These are phyloP conservation scores for Paraglomus occultum DNA, from an alignment of 192 early-diverging fungal genomes.

Conservation along the genomic window DNA sequence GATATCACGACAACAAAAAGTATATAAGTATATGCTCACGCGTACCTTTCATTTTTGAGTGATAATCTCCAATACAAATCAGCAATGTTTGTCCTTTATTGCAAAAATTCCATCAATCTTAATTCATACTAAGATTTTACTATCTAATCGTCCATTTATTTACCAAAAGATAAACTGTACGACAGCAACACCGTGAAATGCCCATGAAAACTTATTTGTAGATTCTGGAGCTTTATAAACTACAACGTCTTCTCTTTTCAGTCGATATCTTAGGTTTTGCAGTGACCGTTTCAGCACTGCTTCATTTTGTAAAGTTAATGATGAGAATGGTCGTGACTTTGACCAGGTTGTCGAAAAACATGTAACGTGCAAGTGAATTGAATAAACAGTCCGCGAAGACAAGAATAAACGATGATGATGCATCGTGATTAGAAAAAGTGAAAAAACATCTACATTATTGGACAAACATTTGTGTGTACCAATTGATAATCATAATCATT, in stretches of 20 bases:
- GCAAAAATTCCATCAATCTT: background rate
- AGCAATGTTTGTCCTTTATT: slow-evolving; percentile 11
- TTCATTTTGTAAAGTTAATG: too few species aligned
- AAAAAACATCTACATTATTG: too few species aligned
- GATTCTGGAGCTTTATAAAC: slow-evolving; percentile 10
- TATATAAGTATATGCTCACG: background rate
- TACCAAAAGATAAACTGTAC: slow-evolving; percentile 25
- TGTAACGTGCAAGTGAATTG: too few species aligned
- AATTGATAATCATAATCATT: slow-evolving; percentile 1
- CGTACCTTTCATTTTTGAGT: background rate
- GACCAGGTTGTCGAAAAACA: too few species aligned
- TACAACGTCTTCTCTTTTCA: slow-evolving; percentile 9
- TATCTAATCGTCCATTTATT: background rate
- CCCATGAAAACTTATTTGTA: background rate
- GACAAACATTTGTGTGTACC: too few species aligned
- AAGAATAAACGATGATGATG: too few species aligned
- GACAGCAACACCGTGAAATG: slow-evolving; percentile 3
- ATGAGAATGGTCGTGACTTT: too few species aligned
- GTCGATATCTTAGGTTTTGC: too few species aligned
- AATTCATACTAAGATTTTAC: background rate
- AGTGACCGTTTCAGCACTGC: too few species aligned
- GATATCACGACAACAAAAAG: background rate
- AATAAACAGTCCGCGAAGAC: too few species aligned
- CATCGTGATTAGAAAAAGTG: too few species aligned
- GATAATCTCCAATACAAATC: slow-evolving; percentile 18